Base-by-base conservation (phyloP, 257 asterid genomes). In the Nemophila menziesii region DNA sequence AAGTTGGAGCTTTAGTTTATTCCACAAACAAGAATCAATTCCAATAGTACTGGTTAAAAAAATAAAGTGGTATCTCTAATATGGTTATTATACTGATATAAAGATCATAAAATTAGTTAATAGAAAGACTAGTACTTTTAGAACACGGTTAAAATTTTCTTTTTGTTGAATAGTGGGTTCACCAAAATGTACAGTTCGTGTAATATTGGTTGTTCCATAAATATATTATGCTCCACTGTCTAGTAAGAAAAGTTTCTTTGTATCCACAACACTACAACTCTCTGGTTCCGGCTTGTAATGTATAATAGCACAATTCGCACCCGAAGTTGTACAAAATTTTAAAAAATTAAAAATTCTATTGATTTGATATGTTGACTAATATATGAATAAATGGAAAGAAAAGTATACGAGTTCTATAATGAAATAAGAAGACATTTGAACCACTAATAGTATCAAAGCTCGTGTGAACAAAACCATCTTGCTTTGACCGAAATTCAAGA, bases 391-490 rank as follows among this genome's bases (percentile, higher is more conserved):
- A 24, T 2, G 36, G 43, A 14, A 46, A 43, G 20, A 58, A 29
- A n/a, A 38, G 10, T 27, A n/a, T 39, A 42, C 48, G 44, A 45
- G 43, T 20, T 50, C 45, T 53, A 54, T 40, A 51, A 18, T 33
- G 37, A 48, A 44, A 33, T 11, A 33, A 39, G 54, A 57, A 57
- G 48, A 43, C 3, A 40, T 23, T 40, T 19, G n/a, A 78, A 90
- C 96, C 96, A 68, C 98, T 85, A 64, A 90, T 90, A 45, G 98
- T 90, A 52, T 90, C 98, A 16, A 90, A 90, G 71, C 98, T 85
- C 41, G 96, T 84, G 58, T 54, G 96, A 49, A 90, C 54, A 65
- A 80, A 90, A 45, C 96, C 96, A 48, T 70, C 76, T 64, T 85
- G 95, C 69, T 51, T 67, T 21, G 94, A 74, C 22, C 96, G 98